phyloP scores from a whole-genome alignment of 345 rosid genomes.

The Salix viminalis region DNA sequence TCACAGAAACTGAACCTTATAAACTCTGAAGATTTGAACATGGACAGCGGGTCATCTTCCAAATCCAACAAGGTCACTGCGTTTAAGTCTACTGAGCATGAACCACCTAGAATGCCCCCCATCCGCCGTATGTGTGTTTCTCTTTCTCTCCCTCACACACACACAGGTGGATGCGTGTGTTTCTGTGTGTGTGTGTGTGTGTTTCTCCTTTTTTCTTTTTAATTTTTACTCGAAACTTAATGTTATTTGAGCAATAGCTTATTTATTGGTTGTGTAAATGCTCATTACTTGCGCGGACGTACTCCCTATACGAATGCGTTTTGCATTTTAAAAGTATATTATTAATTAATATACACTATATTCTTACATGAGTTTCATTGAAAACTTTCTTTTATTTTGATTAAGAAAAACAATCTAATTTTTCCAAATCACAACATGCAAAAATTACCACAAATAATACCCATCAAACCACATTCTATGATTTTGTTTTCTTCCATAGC shows the following conservation, averaged over 20 bases:
- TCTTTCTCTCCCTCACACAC: not conserved
- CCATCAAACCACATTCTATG: not conserved
- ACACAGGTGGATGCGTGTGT: not conserved
- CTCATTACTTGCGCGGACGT: not conserved
- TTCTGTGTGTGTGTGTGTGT: no score
- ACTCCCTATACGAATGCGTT: not conserved
- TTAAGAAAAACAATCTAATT: no score
- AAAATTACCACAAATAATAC: not conserved
- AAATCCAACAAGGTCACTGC: constrained; percentile 41
- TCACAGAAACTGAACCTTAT: constrained; percentile 48
- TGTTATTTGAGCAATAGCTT: not conserved
- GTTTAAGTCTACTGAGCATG: constrained; percentile 46
- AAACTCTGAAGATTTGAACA: constrained; percentile 40
- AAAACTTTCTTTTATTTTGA: no score
- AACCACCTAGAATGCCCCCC: constrained; percentile 68
- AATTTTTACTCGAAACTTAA: not conserved
- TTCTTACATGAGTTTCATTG: no score
- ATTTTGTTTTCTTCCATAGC: not conserved
- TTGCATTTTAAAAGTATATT: no score
- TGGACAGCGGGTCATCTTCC: constrained; percentile 62
- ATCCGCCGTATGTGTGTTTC: constrained; percentile 56
- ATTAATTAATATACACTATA: no score
- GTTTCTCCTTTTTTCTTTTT: not conserved
- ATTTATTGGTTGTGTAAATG: no score
- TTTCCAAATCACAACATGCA: no score